These are phyloP conservation scores for Coemansia sp. DNA, from an alignment of 192 early-diverging fungal genomes.

Conservation along the genomic window DNA sequence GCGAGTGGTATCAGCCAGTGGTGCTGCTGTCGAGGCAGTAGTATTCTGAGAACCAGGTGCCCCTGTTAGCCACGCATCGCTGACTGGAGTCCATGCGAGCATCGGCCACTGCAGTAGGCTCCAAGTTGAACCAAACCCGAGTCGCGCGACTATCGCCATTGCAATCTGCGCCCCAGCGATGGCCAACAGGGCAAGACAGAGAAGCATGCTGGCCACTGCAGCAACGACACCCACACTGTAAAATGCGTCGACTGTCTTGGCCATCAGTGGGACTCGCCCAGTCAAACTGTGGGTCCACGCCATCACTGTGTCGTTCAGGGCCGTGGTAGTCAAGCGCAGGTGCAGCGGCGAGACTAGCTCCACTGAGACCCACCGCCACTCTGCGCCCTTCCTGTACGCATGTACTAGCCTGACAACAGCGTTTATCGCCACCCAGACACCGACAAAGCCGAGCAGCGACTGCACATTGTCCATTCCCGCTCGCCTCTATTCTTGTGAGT, in stretches of 20 bases:
- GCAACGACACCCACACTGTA: slow-evolving; percentile 16
- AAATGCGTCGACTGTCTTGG: slow-evolving; percentile 14
- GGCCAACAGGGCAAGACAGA: slow-evolving; percentile 15
- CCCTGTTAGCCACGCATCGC: not conserved
- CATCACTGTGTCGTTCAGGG: slow-evolving; percentile 11
- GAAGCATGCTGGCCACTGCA: slow-evolving; percentile 23
- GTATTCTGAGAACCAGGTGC: not conserved
- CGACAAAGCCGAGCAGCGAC: slow-evolving; percentile 16
- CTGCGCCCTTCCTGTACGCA: not conserved
- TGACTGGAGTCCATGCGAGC: not conserved
- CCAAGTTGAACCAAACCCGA: not conserved
- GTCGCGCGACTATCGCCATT: slow-evolving; percentile 5
- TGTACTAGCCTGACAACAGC: not conserved
- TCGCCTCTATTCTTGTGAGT: not conserved
- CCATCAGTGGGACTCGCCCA: not conserved
- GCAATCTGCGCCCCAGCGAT: slow-evolving; percentile 32
- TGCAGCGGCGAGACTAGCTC: slow-evolving; percentile 47
- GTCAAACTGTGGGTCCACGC: not conserved
- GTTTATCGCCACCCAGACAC: slow-evolving; percentile 21
- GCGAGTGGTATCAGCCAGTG: not conserved
- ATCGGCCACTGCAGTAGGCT: slow-evolving; percentile 3
- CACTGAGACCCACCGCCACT: not conserved
- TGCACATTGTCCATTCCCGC: slow-evolving; percentile 18
- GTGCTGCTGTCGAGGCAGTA: not conserved
- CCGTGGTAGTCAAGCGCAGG: slow-evolving; percentile 24